Percentiles rank a stretch among this genome's conserved stretches.
Conservation (phyloP, 306 rosid genomes). For the Senna tora region DNA sequence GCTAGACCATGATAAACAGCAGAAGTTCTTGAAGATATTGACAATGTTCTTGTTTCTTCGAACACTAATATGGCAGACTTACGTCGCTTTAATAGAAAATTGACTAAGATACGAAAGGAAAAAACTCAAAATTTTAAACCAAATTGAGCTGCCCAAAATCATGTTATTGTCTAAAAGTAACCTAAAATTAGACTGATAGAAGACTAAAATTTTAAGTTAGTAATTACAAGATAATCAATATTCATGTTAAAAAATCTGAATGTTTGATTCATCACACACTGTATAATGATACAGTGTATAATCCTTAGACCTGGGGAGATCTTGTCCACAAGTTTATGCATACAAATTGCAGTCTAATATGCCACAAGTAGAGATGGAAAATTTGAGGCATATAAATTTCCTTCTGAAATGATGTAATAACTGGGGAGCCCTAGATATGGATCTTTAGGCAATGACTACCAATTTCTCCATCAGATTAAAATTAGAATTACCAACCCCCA, state of each 20-base stretch:
- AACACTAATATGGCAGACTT: background rate
- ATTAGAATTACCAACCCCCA: background rate
- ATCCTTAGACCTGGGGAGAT: background rate
- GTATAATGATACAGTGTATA: too few species aligned
- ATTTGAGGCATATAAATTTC: background rate
- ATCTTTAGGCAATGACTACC: background rate
- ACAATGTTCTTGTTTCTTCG: background rate
- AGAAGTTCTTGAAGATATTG: background rate
- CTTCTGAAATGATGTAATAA: background rate
- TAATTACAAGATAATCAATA: background rate
- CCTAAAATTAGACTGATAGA: background rate
- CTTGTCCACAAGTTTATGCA: background rate
- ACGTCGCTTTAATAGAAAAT: background rate
- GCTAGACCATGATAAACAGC: background rate
- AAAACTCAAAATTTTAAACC: background rate
- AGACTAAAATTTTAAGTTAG: background rate
- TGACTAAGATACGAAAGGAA: background rate
- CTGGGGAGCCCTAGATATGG: background rate
- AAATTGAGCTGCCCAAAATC: background rate
- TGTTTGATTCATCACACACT: background rate
- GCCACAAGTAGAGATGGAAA: background rate
- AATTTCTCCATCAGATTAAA: background rate
- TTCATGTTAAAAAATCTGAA: background rate
- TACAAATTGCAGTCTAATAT: background rate
- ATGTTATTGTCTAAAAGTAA: background rate